Evolutionary conservation across 129 eudicot species (phyloP), one percentile per base, ranked within the genome.

Genomic region (Tanacetum coccineum): DNA sequence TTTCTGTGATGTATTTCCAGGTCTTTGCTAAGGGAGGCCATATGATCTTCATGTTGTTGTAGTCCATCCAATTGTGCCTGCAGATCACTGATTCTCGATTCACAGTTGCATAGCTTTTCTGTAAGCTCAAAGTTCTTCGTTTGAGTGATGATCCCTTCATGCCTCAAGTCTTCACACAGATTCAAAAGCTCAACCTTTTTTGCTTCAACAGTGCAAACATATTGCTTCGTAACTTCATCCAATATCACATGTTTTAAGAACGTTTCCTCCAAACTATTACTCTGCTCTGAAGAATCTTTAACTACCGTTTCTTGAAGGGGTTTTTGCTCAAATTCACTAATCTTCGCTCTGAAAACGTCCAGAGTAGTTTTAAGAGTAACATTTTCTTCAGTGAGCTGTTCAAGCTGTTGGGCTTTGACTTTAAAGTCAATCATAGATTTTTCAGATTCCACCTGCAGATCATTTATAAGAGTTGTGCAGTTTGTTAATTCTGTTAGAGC

Each of bases 201-300:
- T 64, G 70, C 79, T 70, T 82, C 87, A 80, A 71, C 64, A 22
- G 71, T 63, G 45, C 32, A 54, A 66, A 81, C 66, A 62, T 82
- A 82, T 77, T 84, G 86, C 80, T 82, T 81, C 61, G 84, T 30
- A 65, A 81, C 77, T 79, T 87, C 99, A 77, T 81, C 81, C 13
- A 86, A 74, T 53, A 89, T 84, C 82, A 77, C 67, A 74, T 82
- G 87, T 74, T 86, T 83, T 44, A 93, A 46, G 50, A 82, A 86
- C 48, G 69, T 78, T 80, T 64, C 88, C 68, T 81, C 92, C 59
- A 84, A 70, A 63, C 48, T 59, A 51, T 61, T 55, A 76, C 70
- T 76, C 62, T 78, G 77, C 65, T 78, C 84, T 50, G 53, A 71
- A 13, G 81, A 71, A 72, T 77, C 80, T 78, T 66, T 78, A 30